phyloP scores from a whole-genome alignment of 108 stramenopile genomes.

The Nitzschia sp. region DNA sequence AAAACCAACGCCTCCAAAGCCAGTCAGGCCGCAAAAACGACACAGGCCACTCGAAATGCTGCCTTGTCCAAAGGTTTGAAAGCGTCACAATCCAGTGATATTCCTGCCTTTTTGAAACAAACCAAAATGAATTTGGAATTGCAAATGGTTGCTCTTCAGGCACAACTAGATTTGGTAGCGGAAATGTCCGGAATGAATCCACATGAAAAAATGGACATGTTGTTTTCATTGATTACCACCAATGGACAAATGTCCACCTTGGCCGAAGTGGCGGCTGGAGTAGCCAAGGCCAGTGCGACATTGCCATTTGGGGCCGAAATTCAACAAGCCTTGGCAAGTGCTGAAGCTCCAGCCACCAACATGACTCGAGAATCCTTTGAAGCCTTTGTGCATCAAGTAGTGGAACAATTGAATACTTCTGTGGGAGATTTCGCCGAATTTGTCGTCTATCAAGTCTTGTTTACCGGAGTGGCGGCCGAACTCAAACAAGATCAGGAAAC shows the following conservation, averaged over 20 bases:
- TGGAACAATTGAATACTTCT: conserved; percentile 4
- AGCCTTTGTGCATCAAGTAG: conserved; percentile 18
- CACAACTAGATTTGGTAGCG: conserved; percentile 30
- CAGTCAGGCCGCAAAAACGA: conserved; percentile 15
- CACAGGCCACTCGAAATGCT: conserved; percentile 11
- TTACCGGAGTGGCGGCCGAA: neutral
- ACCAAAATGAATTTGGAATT: conserved; percentile 33
- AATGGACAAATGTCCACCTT: conserved; percentile 4
- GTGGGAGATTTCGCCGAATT: conserved; percentile 8
- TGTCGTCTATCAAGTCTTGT: conserved; percentile 21
- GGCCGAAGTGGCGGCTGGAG: conserved; percentile 10
- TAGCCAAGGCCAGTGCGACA: conserved; percentile 13
- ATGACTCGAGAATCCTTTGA: conserved; percentile 17
- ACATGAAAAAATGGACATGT: conserved; percentile 24
- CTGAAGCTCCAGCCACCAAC: neutral
- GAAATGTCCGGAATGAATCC: conserved; percentile 14
- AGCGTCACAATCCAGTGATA: conserved; percentile 11
- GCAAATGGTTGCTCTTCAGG: conserved; percentile 32
- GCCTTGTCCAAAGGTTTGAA: neutral
- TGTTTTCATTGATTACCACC: conserved; percentile 19
- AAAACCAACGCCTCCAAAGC: conserved; percentile 19
- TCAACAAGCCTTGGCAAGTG: conserved; percentile 10
- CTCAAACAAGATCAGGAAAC: neutral
- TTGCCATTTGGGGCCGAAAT: conserved; percentile 22
- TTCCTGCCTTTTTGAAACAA: conserved; percentile 18